Evolutionary conservation across 106 monocot species (phyloP).

Genomic region (Apostasia ramifera): DNA sequence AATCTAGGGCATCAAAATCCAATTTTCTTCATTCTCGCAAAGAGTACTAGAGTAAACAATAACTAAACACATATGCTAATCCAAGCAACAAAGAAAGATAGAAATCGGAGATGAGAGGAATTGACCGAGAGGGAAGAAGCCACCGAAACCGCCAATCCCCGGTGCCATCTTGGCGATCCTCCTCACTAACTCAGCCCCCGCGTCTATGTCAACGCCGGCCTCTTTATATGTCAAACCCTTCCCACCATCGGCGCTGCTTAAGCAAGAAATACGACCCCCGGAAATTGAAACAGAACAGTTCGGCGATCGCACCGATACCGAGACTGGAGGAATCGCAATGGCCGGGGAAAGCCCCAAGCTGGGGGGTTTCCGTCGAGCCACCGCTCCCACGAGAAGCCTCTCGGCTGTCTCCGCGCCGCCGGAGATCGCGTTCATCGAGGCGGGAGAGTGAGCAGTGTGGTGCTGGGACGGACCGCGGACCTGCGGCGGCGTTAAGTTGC

Average conservation of each 20-base stretch:
- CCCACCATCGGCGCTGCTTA: background rate
- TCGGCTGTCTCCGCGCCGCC: background rate
- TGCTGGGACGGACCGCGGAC: background rate
- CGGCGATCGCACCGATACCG: background rate
- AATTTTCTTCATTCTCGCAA: too few relatives aligned
- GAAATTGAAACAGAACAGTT: background rate
- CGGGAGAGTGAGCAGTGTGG: background rate
- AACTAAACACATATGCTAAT: background rate
- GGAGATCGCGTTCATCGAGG: slow-evolving; percentile 1
- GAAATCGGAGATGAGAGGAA: background rate
- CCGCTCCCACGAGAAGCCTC: background rate
- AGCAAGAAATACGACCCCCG: slow-evolving; percentile 4
- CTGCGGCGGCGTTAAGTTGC: background rate
- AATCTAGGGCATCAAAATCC: too few relatives aligned
- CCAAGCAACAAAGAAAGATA: background rate
- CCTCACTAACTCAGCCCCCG: slow-evolving; percentile 71
- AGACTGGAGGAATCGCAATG: background rate
- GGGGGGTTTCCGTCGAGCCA: background rate
- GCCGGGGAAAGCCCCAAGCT: background rate
- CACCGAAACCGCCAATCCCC: slow-evolving; percentile 80
- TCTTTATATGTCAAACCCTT: slow-evolving; percentile 68
- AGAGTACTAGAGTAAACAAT: background rate
- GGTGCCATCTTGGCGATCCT: slow-evolving; percentile 81
- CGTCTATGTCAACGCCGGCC: slow-evolving; percentile 85
- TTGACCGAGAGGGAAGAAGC: slow-evolving; percentile 63